These are phyloP conservation scores for Talaromyces trachyspermus DNA, from an alignment of 495 filamentous ascomycete species.

Conservation along the genomic window DNA sequence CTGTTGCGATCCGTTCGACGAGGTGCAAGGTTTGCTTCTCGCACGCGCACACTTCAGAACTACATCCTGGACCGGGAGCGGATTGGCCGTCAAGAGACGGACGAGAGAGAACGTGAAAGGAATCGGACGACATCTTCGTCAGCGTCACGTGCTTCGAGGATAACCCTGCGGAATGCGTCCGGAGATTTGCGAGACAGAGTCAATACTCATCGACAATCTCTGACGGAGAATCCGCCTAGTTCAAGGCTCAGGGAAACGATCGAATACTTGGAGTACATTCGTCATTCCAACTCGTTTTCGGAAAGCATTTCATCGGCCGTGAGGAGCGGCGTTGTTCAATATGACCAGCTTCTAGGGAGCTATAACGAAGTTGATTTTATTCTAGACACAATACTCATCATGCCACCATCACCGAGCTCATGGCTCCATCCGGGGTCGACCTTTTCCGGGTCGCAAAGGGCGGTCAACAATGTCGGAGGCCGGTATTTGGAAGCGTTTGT, in stretches of 20 bases:
- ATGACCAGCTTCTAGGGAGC: constrained; percentile 25
- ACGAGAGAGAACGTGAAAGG: constrained; percentile 28
- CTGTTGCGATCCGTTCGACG: constrained; percentile 43
- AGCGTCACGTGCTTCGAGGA: constrained; percentile 2
- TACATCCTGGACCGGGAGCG: constrained; percentile 39
- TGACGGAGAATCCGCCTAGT: constrained; percentile 37
- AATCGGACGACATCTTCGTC: constrained; percentile 10
- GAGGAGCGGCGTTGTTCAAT: constrained; percentile 40
- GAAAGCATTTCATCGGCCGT: constrained; percentile 49
- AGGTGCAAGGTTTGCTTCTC: constrained; percentile 35
- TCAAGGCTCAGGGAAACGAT: constrained; percentile 53
- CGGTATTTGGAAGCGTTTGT: constrained; percentile 17
- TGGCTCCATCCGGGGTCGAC: constrained; percentile 60
- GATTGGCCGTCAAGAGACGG: constrained; percentile 19
- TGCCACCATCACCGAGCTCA: constrained; percentile 50
- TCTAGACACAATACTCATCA: constrained; percentile 47
- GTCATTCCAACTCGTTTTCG: constrained; percentile 46
- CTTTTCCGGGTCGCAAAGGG: constrained; percentile 56
- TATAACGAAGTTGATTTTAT: constrained; percentile 55
- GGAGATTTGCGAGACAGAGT: constrained; percentile 39
- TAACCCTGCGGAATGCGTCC: constrained; percentile 17
- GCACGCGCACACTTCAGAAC: constrained; percentile 37
- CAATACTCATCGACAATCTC: constrained; percentile 44
- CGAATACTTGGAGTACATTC: constrained; percentile 56
- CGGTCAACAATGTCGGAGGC: constrained; percentile 19